These are phyloP conservation scores for Trypanosoma caninum DNA, from an alignment of 208 protist species.

Conservation along the genomic window DNA sequence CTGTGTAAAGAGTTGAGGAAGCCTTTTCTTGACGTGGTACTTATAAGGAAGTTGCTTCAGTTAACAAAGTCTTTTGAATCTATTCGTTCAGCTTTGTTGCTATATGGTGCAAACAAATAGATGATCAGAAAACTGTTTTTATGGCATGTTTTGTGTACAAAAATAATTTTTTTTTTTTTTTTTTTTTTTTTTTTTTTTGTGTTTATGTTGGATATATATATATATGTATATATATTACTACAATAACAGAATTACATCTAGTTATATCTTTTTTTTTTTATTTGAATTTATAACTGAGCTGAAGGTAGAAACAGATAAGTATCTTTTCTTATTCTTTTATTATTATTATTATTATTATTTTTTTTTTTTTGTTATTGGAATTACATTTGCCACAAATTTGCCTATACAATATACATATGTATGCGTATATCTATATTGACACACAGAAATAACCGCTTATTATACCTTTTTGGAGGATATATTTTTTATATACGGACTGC, in stretches of 20 bases:
- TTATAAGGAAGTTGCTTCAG: slow-evolving; percentile 14
- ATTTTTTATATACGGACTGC: neutral
- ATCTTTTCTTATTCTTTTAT: neutral
- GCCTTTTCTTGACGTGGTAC: slow-evolving; percentile 13
- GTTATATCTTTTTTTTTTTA: too few relatives aligned
- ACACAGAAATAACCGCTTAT: neutral
- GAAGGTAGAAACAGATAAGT: too few relatives aligned
- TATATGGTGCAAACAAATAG: neutral
- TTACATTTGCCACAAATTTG: too few relatives aligned
- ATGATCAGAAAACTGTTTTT: too few relatives aligned
- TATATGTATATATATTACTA: slow-evolving; percentile 13
- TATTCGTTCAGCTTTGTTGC: slow-evolving; percentile 5
- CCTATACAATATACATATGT: neutral
- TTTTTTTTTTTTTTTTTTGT: neutral
- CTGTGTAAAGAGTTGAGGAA: slow-evolving; percentile 2
- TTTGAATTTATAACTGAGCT: too few relatives aligned
- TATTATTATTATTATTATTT: neutral
- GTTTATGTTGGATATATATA: slow-evolving; percentile 1
- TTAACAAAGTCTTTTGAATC: slow-evolving; percentile 3
- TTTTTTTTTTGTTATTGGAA: neutral
- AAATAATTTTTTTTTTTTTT: neutral
- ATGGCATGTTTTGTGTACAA: too few relatives aligned
- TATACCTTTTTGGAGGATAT: neutral
- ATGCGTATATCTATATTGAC: neutral
- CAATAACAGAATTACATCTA: too few relatives aligned